Base-by-base conservation (phyloP, 805 yeast species). In the Tetrapisispora phaffii region DNA sequence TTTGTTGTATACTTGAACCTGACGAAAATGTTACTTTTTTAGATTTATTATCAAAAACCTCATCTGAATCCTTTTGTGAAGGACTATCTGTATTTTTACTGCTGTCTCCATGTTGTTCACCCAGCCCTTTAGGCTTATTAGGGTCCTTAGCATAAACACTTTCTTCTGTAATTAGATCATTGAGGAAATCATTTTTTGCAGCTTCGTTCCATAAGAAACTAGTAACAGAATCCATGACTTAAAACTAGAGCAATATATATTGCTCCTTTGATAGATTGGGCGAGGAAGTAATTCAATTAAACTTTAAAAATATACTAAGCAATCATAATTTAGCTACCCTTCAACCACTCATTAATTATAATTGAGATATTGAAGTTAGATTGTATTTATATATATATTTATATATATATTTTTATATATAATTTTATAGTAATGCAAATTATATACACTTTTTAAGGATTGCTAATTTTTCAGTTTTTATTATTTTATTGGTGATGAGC, bases 161-260 rank as follows among this genome's bases (percentile, higher is more conserved):
- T 8, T 35, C 40, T 4, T 19, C 26, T 7, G 40, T 36, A 5
- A 35, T 9, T 13, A 42, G n/a, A 31, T 42, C 44, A 22, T 42
- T 20, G 4, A 42, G 20, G 10, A 42, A 20, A 3, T 35, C 43
- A 29, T 26, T 44, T 44, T 44, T 47, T 4, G 46, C 34, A 24
- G 47, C 44, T 37, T 53, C 66, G 55, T 63, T 58, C 53, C 60
- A 57, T 24, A 65, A 56, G 26, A 63, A 54, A 38, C 51, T 57
- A 7, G 60, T 47, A 3, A 58, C 61, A 2, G 59, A 51, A 45
- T 62, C 65, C 60, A 60, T 60, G 7, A 17, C 17, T 9, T 15
- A 28, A n/a, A 38, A 12, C 16, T 16, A 5, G 13, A 17, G 29
- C 19, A 23, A 12, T 36, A 16, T 16, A 24, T 12, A 7, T 19